Conservation (phyloP, 257 asterid genomes). For the Verbena officinalis region DNA sequence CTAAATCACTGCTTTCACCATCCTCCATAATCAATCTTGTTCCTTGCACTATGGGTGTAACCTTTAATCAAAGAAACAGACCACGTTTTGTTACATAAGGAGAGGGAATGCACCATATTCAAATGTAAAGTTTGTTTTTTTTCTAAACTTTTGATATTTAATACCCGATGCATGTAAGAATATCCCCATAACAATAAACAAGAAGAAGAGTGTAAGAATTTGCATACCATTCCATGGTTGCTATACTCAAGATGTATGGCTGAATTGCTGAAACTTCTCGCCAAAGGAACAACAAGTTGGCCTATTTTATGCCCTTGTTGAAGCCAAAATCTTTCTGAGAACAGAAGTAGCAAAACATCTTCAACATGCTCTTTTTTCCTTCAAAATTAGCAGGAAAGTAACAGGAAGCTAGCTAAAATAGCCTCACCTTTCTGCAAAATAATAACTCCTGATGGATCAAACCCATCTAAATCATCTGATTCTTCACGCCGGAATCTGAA, state of each 20-base stretch:
- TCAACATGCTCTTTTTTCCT: conserved; percentile 5
- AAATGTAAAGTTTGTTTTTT: too few species aligned
- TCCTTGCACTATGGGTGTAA: conserved; percentile 37
- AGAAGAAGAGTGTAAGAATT: conserved; percentile 9
- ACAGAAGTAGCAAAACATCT: background rate
- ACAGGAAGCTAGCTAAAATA: background rate
- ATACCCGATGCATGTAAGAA: conserved; percentile 3
- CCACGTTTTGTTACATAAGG: too few species aligned
- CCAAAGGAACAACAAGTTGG: conserved; percentile 77
- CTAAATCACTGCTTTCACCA: conserved; percentile 33
- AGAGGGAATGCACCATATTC: too few species aligned
- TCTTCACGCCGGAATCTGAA: conserved; percentile 58
- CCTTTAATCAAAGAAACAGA: conserved; percentile 37
- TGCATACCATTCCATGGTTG: conserved; percentile 43
- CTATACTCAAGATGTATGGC: conserved; percentile 58
- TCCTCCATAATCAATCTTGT: conserved; percentile 40
- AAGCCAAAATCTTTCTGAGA: conserved; percentile 69
- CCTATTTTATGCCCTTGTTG: conserved; percentile 80
- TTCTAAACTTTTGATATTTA: too few species aligned
- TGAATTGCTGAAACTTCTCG: conserved; percentile 62
- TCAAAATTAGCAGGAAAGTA: background rate
- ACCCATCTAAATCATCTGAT: conserved; percentile 69
- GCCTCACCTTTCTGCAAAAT: conserved; percentile 67
- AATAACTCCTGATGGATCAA: conserved; percentile 67
- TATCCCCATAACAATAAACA: background rate